Percentiles rank a stretch among this genome's conserved stretches.
Evolutionary conservation across 2,329 filamentous ascomycete genomes (phyloP).

Genomic region (Didymella glomerata): DNA sequence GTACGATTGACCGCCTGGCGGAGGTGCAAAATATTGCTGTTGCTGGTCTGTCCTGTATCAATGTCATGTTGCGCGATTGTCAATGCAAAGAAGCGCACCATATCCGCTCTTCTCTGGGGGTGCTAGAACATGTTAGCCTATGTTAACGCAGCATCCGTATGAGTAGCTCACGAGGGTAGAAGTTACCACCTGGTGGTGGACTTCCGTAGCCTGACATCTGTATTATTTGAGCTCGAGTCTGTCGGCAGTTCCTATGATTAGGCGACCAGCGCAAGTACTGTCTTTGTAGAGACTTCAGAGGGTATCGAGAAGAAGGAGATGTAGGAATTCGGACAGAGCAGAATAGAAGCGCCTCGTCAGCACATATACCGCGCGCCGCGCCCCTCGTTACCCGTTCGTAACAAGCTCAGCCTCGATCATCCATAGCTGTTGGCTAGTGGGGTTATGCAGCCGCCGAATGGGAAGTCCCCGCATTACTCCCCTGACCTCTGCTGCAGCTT

Average conservation of each 20-base stretch:
- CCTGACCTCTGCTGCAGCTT: slow-evolving; percentile 16
- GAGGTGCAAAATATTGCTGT: slow-evolving; percentile 52
- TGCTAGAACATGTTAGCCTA: slow-evolving; percentile 36
- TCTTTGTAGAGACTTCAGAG: background rate
- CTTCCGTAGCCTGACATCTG: slow-evolving; percentile 42
- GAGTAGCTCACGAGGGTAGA: slow-evolving; percentile 45
- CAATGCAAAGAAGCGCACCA: slow-evolving; percentile 28
- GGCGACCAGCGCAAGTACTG: slow-evolving; percentile 14
- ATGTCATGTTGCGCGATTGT: slow-evolving; percentile 2
- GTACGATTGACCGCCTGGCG: slow-evolving; percentile 45
- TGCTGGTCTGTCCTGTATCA: slow-evolving; percentile 33
- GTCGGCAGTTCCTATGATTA: background rate
- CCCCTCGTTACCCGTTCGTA: slow-evolving; percentile 23
- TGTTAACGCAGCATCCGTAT: background rate
- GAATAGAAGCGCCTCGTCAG: slow-evolving; percentile 27
- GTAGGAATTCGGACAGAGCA: slow-evolving; percentile 2
- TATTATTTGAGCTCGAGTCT: slow-evolving; percentile 2
- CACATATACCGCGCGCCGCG: slow-evolving; percentile 37
- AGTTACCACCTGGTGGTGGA: slow-evolving; percentile 48
- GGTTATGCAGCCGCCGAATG: slow-evolving; percentile 30
- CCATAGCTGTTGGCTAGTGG: slow-evolving; percentile 43
- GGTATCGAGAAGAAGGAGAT: slow-evolving; percentile 10
- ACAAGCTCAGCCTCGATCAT: slow-evolving; percentile 46
- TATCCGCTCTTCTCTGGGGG: slow-evolving; percentile 45
- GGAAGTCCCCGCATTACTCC: slow-evolving; percentile 17